Evolutionary conservation across 2,329 filamentous ascomycete genomes (phyloP), one percentile per base, ranked within the genome.

Genomic region (Phialocephala sp.): DNA sequence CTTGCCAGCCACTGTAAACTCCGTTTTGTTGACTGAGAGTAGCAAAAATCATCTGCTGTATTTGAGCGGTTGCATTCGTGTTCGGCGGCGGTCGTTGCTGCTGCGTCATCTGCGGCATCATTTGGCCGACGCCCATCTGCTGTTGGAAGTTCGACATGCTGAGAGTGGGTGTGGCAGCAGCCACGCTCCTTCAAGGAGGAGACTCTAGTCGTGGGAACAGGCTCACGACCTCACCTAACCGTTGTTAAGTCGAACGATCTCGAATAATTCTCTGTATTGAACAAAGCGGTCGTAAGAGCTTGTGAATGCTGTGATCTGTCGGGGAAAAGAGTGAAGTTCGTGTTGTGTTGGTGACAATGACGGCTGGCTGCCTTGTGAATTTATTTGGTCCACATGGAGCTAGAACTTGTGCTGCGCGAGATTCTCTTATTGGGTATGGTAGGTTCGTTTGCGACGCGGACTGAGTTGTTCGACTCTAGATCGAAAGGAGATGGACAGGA

Each of bases 101-200:
- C 9, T 70, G 69, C 20, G 66, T 66, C 15, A 65, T 64, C 43
- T 67, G 70, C 22, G 68, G 72, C 45, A 63, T 59, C 59, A 39
- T 59, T 32, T 73, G 47, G 41, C 36, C 59, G 39, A 39, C 60
- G 56, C 47, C 36, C 60, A 62, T 62, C 24, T 56, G 59, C 59
- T 66, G 73, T 45, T 72, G 72, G n/a, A 69, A 68, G 72, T 74
- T 75, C n/a, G 71, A 73, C 75, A 77, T 77, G 57, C 63, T 72
- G 62, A 55, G 60, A 65, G 63, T 65, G 55, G 62, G 54, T 70
- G 69, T 71, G 72, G 71, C 67, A 62, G 39, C 60, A 56, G 66
- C 69, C 71, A 74, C 71, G 68, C 64, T 72, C 71, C 70, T 70
- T 66, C 66, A 50, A 36, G 47, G 47, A 70, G 66, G 64, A 54